These are phyloP conservation scores for Trebouxiophyceae sp. DNA, from an alignment of 163 green algal genomes.

Conservation along the genomic window DNA sequence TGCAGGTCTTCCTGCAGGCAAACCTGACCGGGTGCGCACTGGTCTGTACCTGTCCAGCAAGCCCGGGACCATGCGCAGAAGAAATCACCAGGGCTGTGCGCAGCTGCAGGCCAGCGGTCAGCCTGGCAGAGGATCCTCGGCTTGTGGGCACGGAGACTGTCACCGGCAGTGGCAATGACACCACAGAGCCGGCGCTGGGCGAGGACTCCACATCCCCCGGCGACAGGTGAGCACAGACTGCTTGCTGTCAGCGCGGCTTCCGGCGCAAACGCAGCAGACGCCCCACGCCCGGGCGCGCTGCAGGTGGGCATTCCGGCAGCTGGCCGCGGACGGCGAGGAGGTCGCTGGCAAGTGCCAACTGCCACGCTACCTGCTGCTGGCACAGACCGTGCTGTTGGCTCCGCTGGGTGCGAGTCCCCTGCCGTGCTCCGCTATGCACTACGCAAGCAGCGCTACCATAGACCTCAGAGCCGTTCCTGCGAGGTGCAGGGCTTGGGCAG, in stretches of 20 bases:
- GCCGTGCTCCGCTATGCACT: background rate
- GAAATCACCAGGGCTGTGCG: background rate
- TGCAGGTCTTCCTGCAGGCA: conserved; percentile 45
- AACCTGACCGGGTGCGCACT: conserved; percentile 46
- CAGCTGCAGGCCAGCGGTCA: background rate
- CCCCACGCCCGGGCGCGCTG: conserved; percentile 5
- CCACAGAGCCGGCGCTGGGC: background rate
- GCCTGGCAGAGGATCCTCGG: background rate
- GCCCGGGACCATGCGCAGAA: background rate
- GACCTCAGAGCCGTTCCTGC: background rate
- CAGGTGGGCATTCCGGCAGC: conserved; percentile 30
- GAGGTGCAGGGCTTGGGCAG: background rate
- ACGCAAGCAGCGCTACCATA: background rate
- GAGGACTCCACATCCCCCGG: background rate
- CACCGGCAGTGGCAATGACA: conserved; percentile 6
- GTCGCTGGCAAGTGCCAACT: conserved; percentile 32
- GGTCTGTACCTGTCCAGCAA: background rate
- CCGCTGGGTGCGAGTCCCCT: conserved; percentile 7
- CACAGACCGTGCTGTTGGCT: conserved; percentile 31
- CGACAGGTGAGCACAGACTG: background rate
- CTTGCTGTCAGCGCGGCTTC: conserved; percentile 5
- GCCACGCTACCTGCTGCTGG: conserved; percentile 58
- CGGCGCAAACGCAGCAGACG: background rate
- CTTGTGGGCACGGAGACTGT: background rate
- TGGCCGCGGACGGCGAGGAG: conserved; percentile 57